Base-by-base conservation (phyloP, 257 asterid genomes). In the Nicotiana otophora region DNA sequence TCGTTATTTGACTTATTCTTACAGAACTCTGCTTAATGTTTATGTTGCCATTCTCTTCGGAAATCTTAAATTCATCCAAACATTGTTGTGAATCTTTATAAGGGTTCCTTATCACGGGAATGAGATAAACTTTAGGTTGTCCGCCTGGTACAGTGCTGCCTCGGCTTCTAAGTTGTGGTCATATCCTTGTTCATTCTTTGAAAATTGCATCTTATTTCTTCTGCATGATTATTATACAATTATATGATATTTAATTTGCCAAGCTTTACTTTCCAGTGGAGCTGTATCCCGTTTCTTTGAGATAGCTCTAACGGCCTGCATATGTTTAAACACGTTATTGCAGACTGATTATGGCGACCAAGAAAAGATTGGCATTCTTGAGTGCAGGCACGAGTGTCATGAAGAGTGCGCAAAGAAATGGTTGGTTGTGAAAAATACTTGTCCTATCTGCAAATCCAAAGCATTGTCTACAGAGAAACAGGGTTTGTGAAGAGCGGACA, bases 381-480 rank as follows among this genome's bases (percentile, higher is more conserved):
- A 89, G 17, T 94, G 98, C 48, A 89, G 92, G 23, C 97, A 94
- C n/a, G 95, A 92, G 81, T 93, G 91, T 81, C 97, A 94, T 81
- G 88, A 66, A 2, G 96, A 86, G 14, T 94, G 97, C 89, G 76
- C 93, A 42, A 90, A 81, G 88, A 90, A 90, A 84, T 94, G 95
- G 97, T 86, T 94, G 86, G 82, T 84, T 23, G 77, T 89, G 88
- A 94, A 93, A 89, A 93, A 93, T 54, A 77, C 84, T 6, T 93
- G 98, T 53, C 93, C 97, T 1, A 90, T 94, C 7, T 94, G 94
- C 95, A 94, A 93, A 86, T 89, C 95, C 20, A 69, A 89, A n/a
- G 98, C 92, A 66, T 83, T 92, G 87, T 82, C 75, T 33, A 72
- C 83, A 30, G 88, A 80, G 85, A 84, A 83, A 54, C 86, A 87